phyloP scores from a whole-genome alignment of 2,329 filamentous ascomycete genomes.

The Ascochyta fabae region DNA sequence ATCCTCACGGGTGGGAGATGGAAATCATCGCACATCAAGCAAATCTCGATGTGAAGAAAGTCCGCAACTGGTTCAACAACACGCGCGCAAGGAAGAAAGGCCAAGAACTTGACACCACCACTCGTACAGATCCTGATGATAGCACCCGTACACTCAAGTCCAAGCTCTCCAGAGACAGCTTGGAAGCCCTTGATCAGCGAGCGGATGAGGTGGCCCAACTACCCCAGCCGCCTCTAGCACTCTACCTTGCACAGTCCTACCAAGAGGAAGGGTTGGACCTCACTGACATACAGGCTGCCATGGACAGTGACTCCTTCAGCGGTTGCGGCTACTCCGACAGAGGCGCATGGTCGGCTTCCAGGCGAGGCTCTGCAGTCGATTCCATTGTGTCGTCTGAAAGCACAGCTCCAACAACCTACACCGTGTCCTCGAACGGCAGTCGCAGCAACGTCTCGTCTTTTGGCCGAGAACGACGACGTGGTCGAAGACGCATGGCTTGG shows the following conservation, averaged over 20 bases:
- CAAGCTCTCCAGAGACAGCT: conserved; percentile 39
- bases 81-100: conserved; percentile 42
- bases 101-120: conserved; percentile 19
- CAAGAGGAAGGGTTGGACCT: conserved; percentile 40
- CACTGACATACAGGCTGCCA: conserved; percentile 40
- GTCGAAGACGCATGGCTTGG: conserved; percentile 46
- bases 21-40: conserved; percentile 47
- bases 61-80: conserved; percentile 48
- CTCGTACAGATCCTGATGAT: conserved; percentile 9
- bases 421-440: conserved; percentile 39
- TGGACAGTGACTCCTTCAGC: conserved; percentile 31
- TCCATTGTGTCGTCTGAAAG: conserved; percentile 43
- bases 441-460: conserved; percentile 46
- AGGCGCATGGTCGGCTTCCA: conserved; percentile 35
- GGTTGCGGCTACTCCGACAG: conserved; percentile 29
- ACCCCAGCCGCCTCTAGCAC: conserved; percentile 41
- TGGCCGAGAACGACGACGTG: conserved; percentile 42
- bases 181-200: conserved; percentile 38
- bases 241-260: conserved; percentile 46
- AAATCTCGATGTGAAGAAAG: conserved; percentile 45
- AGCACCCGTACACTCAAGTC: conserved; percentile 22
- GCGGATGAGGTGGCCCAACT: conserved; percentile 24
- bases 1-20: conserved; percentile 45
- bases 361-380: conserved; percentile 38
- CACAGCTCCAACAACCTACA: conserved; percentile 42